These are phyloP conservation scores for Dunaliella primolecta DNA, from an alignment of 139 green algal species.

Conservation along the genomic window DNA sequence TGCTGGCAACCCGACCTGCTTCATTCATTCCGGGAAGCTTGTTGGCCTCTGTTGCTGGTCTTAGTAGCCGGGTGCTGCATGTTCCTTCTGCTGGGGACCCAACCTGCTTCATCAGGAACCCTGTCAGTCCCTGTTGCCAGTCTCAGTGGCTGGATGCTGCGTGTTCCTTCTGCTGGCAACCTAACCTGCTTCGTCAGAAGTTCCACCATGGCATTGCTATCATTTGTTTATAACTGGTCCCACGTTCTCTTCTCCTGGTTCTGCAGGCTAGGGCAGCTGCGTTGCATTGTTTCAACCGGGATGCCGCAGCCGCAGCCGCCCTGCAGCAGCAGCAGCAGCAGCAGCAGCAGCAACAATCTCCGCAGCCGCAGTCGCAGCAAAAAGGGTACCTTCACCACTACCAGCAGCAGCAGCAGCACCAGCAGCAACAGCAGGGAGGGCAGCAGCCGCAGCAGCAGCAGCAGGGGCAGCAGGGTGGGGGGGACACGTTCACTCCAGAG, in stretches of 20 bases:
- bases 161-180: no score
- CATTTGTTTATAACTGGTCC: no score
- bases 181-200: no score
- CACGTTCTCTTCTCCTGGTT: background rate
- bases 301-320: background rate
- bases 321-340: constrained; percentile 1
- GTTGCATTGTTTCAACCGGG: constrained; percentile 1
- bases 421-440: background rate
- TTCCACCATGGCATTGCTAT: no score
- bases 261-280: constrained; percentile 10
- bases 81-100: no score
- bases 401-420: background rate
- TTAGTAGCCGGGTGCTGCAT: no score
- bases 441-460: constrained; percentile 4
- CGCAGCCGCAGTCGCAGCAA: background rate
- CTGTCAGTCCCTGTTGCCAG: no score
- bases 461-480: constrained; percentile 4
- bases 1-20: no score
- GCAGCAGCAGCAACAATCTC: background rate
- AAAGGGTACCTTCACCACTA: background rate
- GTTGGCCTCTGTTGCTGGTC: no score
- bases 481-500: background rate
- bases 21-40: no score
- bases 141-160: no score
- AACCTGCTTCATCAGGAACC: no score